phyloP scores from a whole-genome alignment of 805 yeast genomes.

The Wickerhamomyces mucosus region DNA sequence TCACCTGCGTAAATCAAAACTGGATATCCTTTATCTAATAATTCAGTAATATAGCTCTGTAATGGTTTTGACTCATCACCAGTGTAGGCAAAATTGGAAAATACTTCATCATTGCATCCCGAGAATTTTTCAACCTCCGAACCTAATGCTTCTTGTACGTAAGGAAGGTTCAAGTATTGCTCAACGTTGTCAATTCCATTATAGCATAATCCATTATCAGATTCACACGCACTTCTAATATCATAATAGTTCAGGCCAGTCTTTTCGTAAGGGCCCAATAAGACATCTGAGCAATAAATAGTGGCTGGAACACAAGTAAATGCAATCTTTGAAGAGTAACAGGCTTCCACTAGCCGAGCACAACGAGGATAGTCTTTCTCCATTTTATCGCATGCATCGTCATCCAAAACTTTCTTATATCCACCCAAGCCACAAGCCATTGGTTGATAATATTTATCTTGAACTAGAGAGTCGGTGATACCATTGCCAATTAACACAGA shows the following conservation, averaged over 20 bases:
- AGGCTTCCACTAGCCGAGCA: conserved; percentile 46
- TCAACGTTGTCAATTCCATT: conserved; percentile 61
- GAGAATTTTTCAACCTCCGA: conserved; percentile 69
- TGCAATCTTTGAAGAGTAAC: conserved; percentile 54
- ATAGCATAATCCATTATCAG: conserved; percentile 64
- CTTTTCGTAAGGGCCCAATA: conserved; percentile 58
- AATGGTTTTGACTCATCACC: conserved; percentile 87
- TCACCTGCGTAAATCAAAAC: conserved; percentile 91
- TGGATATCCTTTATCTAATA: conserved; percentile 63
- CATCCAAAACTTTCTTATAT: conserved; percentile 59
- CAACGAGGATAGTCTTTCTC: conserved; percentile 54
- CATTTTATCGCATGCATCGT: conserved; percentile 65
- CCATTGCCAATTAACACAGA: conserved; percentile 92
- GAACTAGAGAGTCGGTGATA: conserved; percentile 74
- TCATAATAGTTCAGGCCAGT: conserved; percentile 88
- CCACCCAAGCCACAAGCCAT: conserved; percentile 96
- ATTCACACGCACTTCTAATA: conserved; percentile 70
- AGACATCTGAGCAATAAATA: conserved; percentile 63
- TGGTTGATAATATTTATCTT: conserved; percentile 72
- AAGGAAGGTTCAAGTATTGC: conserved; percentile 59
- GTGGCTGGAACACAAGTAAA: conserved; percentile 81
- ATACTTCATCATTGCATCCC: conserved; percentile 62
- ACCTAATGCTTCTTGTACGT: conserved; percentile 70
- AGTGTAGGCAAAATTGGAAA: conserved; percentile 56
- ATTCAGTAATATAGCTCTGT: conserved; percentile 61